These are phyloP conservation scores for Westerdykella sp. DNA, from an alignment of 2,329 filamentous ascomycete genomes.

Conservation along the genomic window DNA sequence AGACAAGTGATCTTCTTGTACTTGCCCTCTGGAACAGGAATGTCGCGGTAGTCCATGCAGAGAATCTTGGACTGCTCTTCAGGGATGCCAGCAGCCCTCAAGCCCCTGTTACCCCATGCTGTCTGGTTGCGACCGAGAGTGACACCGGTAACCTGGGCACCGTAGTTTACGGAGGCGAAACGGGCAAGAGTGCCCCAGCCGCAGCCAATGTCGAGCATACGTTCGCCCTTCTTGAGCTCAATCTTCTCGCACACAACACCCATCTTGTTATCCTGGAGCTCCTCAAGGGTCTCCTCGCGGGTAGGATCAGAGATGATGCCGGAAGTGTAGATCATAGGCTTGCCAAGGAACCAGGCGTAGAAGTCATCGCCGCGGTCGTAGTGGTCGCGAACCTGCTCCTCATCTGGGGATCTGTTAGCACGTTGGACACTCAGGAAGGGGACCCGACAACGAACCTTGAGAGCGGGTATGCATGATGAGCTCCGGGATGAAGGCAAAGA, in stretches of 20 bases:
- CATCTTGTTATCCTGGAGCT: conserved; percentile 97
- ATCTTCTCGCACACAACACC: conserved; percentile 96
- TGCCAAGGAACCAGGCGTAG: conserved; percentile 97
- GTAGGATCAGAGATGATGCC: conserved; percentile 86
- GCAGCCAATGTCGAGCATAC: conserved; percentile 88
- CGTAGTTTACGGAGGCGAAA: conserved; percentile 89
- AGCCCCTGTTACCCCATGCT: conserved; percentile 87
- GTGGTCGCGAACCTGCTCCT: conserved; percentile 95
- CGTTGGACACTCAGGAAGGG: not conserved
- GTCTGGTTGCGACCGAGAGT: conserved; percentile 96
- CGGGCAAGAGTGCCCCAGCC: conserved; percentile 96
- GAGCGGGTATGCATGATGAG: conserved; percentile 87
- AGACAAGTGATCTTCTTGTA: conserved; percentile 97
- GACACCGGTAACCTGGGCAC: conserved; percentile 77
- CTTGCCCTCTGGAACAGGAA: conserved; percentile 66
- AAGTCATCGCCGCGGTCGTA: conserved; percentile 98
- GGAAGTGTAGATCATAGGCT: conserved; percentile 98
- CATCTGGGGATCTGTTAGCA: conserved; percentile 51
- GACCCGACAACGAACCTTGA: conserved; percentile 55
- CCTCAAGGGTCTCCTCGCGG: conserved; percentile 82
- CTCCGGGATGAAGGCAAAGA: conserved; percentile 82
- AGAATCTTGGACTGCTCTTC: conserved; percentile 88
- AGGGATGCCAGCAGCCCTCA: conserved; percentile 72
- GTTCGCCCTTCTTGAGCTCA: conserved; percentile 71
- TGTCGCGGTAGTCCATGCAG: conserved; percentile 97